Percentiles rank a stretch among this genome's conserved stretches.
phyloP scores from a whole-genome alignment of 805 yeast species.

The Martiniozyma abietophila region DNA sequence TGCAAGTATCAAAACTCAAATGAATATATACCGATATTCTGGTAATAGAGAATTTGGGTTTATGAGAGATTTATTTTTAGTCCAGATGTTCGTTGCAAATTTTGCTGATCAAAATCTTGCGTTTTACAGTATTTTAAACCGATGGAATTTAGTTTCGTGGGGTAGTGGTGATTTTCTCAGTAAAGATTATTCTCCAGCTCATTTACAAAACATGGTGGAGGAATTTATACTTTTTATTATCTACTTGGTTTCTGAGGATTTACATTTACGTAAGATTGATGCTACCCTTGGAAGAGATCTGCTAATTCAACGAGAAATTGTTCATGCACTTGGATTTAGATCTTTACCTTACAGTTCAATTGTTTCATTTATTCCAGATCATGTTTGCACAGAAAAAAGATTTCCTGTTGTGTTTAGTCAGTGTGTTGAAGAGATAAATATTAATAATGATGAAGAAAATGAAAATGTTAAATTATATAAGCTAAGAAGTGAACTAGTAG shows the following conservation, averaged over 20 bases:
- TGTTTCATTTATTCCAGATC: slow-evolving; percentile 64
- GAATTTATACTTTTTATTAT: slow-evolving; percentile 67
- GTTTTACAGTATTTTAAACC: slow-evolving; percentile 45
- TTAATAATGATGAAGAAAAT: slow-evolving; percentile 16
- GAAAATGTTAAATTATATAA: slow-evolving; percentile 40
- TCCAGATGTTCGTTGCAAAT: slow-evolving; percentile 50
- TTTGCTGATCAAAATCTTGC: slow-evolving; percentile 43
- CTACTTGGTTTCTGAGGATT: slow-evolving; percentile 57
- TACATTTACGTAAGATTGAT: slow-evolving; percentile 41
- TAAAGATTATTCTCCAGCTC: slow-evolving; percentile 30
- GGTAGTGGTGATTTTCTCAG: slow-evolving; percentile 34
- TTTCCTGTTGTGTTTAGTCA: slow-evolving; percentile 54
- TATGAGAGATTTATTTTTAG: slow-evolving; percentile 64
- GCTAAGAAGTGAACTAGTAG: slow-evolving; percentile 46
- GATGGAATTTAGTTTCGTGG: slow-evolving; percentile 66
- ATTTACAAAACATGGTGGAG: slow-evolving; percentile 47
- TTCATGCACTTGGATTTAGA: slow-evolving; percentile 74
- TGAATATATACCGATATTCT: slow-evolving; percentile 67
- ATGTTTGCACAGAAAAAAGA: slow-evolving; percentile 57
- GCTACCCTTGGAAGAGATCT: slow-evolving; percentile 40
- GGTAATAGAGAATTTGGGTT: slow-evolving; percentile 79
- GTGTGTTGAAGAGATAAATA: slow-evolving; percentile 47
- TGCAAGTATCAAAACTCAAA: slow-evolving; percentile 65
- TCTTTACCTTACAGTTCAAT: slow-evolving; percentile 65
- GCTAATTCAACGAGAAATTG: slow-evolving; percentile 58